These are phyloP conservation scores for Diplocarpon rosae DNA, from an alignment of 2,329 filamentous ascomycete species.

Conservation along the genomic window DNA sequence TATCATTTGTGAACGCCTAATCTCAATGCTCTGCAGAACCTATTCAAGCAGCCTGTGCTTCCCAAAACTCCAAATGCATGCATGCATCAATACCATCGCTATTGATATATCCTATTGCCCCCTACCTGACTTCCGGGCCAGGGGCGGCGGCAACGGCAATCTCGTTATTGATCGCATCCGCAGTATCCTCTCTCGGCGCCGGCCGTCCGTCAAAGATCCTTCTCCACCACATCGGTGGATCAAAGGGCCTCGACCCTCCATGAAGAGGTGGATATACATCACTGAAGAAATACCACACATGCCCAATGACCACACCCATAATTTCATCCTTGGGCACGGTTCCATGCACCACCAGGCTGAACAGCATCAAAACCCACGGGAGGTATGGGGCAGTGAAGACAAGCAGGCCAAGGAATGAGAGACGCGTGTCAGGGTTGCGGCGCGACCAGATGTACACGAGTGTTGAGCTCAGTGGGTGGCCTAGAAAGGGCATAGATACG, in stretches of 20 bases:
- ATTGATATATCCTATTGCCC: not conserved
- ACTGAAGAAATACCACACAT: constrained; percentile 96
- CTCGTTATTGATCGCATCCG: constrained; percentile 48
- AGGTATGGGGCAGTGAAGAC: constrained; percentile 91
- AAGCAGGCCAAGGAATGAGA: constrained; percentile 80
- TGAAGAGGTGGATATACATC: constrained; percentile 93
- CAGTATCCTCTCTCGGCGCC: constrained; percentile 34
- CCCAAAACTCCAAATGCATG: constrained; percentile 9
- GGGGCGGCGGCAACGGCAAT: constrained; percentile 44
- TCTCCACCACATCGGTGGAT: constrained; percentile 85
- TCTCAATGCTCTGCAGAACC: not conserved
- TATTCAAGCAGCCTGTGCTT: not conserved
- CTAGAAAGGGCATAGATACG: constrained; percentile 85
- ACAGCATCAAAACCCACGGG: constrained; percentile 89
- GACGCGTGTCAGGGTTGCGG: constrained; percentile 79
- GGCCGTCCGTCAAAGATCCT: constrained; percentile 61
- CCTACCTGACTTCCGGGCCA: constrained; percentile 29
- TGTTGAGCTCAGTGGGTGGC: constrained; percentile 84
- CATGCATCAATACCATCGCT: constrained; percentile 1
- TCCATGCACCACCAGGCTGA: constrained; percentile 84
- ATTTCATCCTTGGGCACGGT: constrained; percentile 91
- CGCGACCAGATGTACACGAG: constrained; percentile 97
- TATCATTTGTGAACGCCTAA: constrained; percentile 13
- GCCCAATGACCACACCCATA: constrained; percentile 86
- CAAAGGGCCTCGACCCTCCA: constrained; percentile 71